phyloP scores from a whole-genome alignment of 352 stramenopile genomes.

The Globisporangium carolinianum region DNA sequence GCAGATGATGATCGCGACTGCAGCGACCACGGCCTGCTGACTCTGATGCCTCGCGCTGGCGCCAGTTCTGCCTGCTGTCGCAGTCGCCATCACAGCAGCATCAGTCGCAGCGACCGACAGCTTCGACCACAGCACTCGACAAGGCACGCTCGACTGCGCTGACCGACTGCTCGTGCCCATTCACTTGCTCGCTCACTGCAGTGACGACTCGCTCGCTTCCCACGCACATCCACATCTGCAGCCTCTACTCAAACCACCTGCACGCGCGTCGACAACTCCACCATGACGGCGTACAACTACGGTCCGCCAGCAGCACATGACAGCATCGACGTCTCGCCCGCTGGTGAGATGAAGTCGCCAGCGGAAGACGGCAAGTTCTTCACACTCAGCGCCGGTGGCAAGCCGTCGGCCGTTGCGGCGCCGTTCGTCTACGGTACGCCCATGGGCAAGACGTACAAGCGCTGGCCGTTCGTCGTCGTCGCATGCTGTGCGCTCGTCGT shows the following conservation, averaged over 20 bases:
- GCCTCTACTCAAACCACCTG: not conserved
- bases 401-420: conserved; percentile 45
- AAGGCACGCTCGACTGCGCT: not conserved
- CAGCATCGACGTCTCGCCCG: conserved; percentile 14
- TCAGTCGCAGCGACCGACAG: too few species aligned
- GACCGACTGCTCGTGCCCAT: not conserved
- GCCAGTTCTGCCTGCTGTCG: not conserved
- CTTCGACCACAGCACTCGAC: not conserved
- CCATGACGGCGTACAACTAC: conserved; percentile 12
- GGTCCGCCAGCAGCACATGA: not conserved
- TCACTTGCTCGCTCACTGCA: not conserved
- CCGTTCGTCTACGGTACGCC: conserved; percentile 74
- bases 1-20: not conserved
- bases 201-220: not conserved
- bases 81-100: not conserved
- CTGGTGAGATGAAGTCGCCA: conserved; percentile 27
- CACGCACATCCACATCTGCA: not conserved
- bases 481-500: conserved; percentile 37
- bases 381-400: conserved; percentile 44
- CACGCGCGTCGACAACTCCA: not conserved
- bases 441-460: conserved; percentile 77
- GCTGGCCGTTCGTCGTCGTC: conserved; percentile 67
- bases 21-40: not conserved
- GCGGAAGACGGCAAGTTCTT: conserved; percentile 66
- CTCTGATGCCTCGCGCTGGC: too few species aligned